Conservation (phyloP, 352 stramenopile genomes). For the Phytophthora chlamydospora region DNA sequence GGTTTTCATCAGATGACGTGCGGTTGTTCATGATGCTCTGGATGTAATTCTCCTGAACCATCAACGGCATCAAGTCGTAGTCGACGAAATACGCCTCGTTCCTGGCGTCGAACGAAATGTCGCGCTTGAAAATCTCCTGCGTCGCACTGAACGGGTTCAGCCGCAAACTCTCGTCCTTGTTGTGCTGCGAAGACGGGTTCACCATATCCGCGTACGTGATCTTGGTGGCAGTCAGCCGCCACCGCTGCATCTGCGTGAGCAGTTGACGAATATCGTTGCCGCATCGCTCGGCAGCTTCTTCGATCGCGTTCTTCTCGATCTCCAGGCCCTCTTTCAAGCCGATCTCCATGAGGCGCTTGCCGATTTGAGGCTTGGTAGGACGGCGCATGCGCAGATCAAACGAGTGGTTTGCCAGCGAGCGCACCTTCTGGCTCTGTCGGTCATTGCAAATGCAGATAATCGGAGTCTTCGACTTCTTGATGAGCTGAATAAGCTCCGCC, state of each 20-base stretch:
- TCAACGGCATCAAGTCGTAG: slow-evolving; percentile 97
- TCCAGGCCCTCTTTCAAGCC: slow-evolving; percentile 88
- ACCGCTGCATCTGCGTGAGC: slow-evolving; percentile 98
- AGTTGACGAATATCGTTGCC: slow-evolving; percentile 98
- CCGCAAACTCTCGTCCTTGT: slow-evolving; percentile 94
- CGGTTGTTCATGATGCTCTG: slow-evolving; percentile 83
- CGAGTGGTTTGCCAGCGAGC: slow-evolving; percentile 96
- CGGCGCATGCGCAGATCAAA: slow-evolving; percentile 96
- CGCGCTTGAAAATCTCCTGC: slow-evolving; percentile 91
- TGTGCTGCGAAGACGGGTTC: slow-evolving; percentile 73
- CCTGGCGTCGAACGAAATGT: slow-evolving; percentile 78
- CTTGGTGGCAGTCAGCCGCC: slow-evolving; percentile 80
- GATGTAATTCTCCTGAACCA: slow-evolving; percentile 94
- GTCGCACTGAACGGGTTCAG: slow-evolving; percentile 96
- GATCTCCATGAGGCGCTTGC: slow-evolving; percentile 93
- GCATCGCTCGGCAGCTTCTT: slow-evolving; percentile 96
- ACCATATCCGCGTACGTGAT: slow-evolving; percentile 91
- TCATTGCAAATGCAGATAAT: slow-evolving; percentile 99
- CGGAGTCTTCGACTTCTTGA: slow-evolving; percentile 98
- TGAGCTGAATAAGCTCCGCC: slow-evolving; percentile 98
- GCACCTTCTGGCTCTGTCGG: slow-evolving; percentile 95
- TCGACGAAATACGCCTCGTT: slow-evolving; percentile 99
- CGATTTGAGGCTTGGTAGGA: slow-evolving; percentile 94
- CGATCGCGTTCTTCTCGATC: slow-evolving; percentile 96
- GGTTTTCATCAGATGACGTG: slow-evolving; percentile 68